phyloP scores from a whole-genome alignment of 2,329 filamentous ascomycete species.

The Fragosphaeria purpurea region DNA sequence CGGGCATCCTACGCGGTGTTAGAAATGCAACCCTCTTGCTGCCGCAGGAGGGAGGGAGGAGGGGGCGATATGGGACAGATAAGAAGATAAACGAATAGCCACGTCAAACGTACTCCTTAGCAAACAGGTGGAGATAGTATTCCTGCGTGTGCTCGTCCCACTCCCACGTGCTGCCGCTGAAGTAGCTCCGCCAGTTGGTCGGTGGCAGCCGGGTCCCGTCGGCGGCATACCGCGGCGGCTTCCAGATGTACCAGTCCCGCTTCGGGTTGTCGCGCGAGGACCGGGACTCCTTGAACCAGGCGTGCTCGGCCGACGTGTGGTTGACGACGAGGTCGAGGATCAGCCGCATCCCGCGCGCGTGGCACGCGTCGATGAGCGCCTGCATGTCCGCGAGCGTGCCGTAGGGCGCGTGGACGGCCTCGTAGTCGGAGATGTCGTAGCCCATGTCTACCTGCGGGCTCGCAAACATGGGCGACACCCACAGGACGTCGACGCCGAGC shows the following conservation, averaged over 20 bases:
- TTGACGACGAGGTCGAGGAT: slow-evolving; percentile 69
- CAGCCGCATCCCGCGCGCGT: slow-evolving; percentile 45
- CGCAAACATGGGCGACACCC: slow-evolving; percentile 44
- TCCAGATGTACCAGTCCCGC: slow-evolving; percentile 42
- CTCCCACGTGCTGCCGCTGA: slow-evolving; percentile 53
- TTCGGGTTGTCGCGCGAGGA: slow-evolving; percentile 52
- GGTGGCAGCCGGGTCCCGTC: slow-evolving; percentile 57
- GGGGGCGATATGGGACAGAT: too few species aligned
- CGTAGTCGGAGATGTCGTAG: slow-evolving; percentile 58
- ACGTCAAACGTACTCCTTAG: slow-evolving; percentile 22
- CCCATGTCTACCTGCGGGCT: slow-evolving; percentile 48
- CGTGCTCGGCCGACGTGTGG: slow-evolving; percentile 62
- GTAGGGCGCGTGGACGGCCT: slow-evolving; percentile 41
- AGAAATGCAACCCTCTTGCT: neutral
- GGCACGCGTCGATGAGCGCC: slow-evolving; percentile 46
- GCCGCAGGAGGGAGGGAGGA: neutral
- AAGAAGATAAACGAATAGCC: neutral
- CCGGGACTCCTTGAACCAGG: slow-evolving; percentile 60
- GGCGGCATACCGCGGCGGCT: slow-evolving; percentile 30
- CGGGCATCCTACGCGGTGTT: slow-evolving; percentile 51
- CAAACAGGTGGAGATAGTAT: slow-evolving; percentile 70
- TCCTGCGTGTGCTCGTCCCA: slow-evolving; percentile 64
- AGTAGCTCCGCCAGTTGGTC: slow-evolving; percentile 64
- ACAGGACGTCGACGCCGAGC: slow-evolving; percentile 53
- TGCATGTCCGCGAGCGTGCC: slow-evolving; percentile 58